Evolutionary conservation across 441 rosid species (phyloP).

Genomic region (Hura crepitans): DNA sequence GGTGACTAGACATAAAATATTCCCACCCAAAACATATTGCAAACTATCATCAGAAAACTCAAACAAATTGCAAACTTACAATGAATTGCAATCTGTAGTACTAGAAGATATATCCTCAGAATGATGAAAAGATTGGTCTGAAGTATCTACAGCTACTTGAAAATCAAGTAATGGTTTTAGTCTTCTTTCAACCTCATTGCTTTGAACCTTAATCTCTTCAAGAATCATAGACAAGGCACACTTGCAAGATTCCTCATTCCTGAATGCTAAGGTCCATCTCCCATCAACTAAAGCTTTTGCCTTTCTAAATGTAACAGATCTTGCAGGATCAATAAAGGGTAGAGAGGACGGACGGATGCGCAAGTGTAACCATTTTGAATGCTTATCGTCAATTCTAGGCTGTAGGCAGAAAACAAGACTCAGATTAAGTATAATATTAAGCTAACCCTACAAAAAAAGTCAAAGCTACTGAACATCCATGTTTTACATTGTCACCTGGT

Average conservation of each 20-base stretch:
- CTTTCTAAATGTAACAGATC: conserved; percentile 38
- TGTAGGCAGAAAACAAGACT: conserved; percentile 30
- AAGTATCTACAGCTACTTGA: conserved; percentile 40
- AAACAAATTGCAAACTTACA: conserved; percentile 26
- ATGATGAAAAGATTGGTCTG: conserved; percentile 25
- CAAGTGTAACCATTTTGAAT: conserved; percentile 82
- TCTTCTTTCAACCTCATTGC: conserved; percentile 67
- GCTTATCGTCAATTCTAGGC: conserved; percentile 86
- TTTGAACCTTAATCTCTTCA: conserved; percentile 57
- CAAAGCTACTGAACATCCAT: neutral
- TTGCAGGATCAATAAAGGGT: conserved; percentile 58
- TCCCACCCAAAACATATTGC: conserved; percentile 33
- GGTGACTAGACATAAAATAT: conserved; percentile 30
- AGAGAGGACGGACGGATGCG: conserved; percentile 79
- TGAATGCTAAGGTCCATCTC: conserved; percentile 92
- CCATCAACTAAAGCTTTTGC: conserved; percentile 82
- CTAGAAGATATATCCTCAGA: conserved; percentile 20
- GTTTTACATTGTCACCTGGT: neutral
- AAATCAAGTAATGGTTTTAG: conserved; percentile 58
- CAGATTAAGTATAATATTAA: neutral
- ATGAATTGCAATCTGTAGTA: conserved; percentile 21
- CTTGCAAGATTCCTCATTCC: conserved; percentile 71
- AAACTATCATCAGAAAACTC: conserved; percentile 20
- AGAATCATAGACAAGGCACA: conserved; percentile 64
- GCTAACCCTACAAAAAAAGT: neutral